Percentiles rank a stretch among this genome's conserved stretches.
These are phyloP conservation scores for Suillus ampliporus DNA, from an alignment of 768 basidiomycete species.

Conservation along the genomic window DNA sequence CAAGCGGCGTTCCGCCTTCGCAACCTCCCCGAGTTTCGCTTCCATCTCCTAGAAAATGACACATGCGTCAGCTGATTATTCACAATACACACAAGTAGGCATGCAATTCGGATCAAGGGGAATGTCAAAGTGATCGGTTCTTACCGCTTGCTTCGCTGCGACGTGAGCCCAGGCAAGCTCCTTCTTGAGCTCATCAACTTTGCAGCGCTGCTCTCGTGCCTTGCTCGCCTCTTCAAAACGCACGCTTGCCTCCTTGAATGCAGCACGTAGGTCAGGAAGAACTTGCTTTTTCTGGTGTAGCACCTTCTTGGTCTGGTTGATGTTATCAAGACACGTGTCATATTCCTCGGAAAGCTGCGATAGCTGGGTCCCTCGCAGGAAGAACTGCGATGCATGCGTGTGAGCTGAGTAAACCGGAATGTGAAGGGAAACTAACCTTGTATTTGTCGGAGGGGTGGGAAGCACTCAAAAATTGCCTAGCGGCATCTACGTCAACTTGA, in stretches of 20 bases:
- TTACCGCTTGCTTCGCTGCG: conserved; percentile 65
- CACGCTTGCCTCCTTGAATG: conserved; percentile 58
- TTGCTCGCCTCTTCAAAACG: conserved; percentile 77
- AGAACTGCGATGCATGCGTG: conserved; percentile 63
- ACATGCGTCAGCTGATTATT: neutral
- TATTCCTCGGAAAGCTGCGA: conserved; percentile 89
- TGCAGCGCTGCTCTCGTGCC: conserved; percentile 71
- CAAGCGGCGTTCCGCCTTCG: conserved; percentile 42
- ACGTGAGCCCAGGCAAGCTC: conserved; percentile 92
- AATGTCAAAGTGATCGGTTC: conserved; percentile 22
- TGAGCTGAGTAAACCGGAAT: conserved; percentile 4
- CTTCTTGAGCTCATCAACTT: conserved; percentile 71
- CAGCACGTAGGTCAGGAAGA: conserved; percentile 74
- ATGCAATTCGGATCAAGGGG: neutral
- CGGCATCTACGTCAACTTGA: conserved; percentile 32
- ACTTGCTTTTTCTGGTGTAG: conserved; percentile 75
- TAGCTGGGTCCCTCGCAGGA: conserved; percentile 92
- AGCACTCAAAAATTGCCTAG: conserved; percentile 79
- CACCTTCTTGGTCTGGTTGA: conserved; percentile 67
- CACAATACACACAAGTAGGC: neutral
- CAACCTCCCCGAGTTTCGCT: conserved; percentile 46
- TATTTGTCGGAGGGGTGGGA: conserved; percentile 88
- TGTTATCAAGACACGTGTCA: conserved; percentile 73
- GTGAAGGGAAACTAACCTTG: conserved; percentile 54
- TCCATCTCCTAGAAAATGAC: conserved; percentile 47